These are phyloP conservation scores for Termitomyces sp. DNA, from an alignment of 768 basidiomycete genomes.

Conservation along the genomic window DNA sequence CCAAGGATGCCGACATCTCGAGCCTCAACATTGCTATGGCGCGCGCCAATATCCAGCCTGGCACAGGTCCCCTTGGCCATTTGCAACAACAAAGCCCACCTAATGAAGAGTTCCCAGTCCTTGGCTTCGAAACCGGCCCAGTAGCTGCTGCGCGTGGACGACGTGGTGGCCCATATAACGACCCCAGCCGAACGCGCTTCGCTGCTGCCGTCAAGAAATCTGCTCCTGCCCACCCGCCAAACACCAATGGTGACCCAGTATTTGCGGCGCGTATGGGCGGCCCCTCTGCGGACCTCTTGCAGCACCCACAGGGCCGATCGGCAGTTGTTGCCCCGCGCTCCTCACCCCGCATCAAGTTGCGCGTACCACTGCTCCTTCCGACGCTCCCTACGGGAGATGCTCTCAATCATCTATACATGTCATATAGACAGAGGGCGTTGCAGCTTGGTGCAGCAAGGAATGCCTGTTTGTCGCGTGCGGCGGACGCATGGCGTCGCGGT, in stretches of 20 bases:
- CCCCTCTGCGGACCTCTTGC: conserved; percentile 54
- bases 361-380: conserved; percentile 79
- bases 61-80: conserved; percentile 41
- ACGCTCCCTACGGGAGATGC: conserved; percentile 85
- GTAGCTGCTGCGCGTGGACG: conserved; percentile 32
- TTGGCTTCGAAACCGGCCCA: conserved; percentile 43
- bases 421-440: conserved; percentile 82
- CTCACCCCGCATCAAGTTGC: conserved; percentile 83
- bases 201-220: conserved; percentile 85
- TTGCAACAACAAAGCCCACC: conserved; percentile 25
- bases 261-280: conserved; percentile 50
- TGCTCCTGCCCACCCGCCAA: conserved; percentile 7
- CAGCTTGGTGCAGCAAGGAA: conserved; percentile 93
- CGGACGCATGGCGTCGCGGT: conserved; percentile 93
- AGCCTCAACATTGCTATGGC: conserved; percentile 66
- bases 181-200: conserved; percentile 88
- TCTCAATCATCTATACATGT: conserved; percentile 80
- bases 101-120: conserved; percentile 71
- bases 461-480: conserved; percentile 90
- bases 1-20: conserved; percentile 79
- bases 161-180: conserved; percentile 50
- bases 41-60: conserved; percentile 56
- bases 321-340: conserved; percentile 76
- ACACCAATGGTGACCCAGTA: conserved; percentile 34
- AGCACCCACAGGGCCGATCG: conserved; percentile 42